A percentile compares a stretch with the other conserved stretches of the same genome.
Conservation (phyloP, 1,284 basidiomycete genomes). For the Exobasidium rhododendri region DNA sequence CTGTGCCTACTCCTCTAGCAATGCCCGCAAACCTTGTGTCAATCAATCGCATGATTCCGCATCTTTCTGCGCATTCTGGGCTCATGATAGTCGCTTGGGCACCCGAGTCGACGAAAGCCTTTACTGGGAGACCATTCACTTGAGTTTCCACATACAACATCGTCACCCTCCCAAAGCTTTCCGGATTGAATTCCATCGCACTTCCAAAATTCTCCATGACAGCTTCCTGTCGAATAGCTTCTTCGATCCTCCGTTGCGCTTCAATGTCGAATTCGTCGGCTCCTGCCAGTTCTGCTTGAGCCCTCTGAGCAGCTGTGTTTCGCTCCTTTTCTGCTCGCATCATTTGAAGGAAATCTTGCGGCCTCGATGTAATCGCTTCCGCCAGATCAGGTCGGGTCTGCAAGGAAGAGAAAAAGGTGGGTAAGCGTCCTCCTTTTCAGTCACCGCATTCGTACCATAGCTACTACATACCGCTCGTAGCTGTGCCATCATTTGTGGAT, state of each 20-base stretch:
- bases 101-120: constrained; percentile 96
- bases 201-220: constrained; percentile 66
- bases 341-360: constrained; percentile 23
- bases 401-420: background rate
- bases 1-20: constrained; percentile 91
- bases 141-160: constrained; percentile 86
- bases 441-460: too few relatives aligned
- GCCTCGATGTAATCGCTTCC: constrained; percentile 19
- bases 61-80: constrained; percentile 86
- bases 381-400: constrained; percentile 55
- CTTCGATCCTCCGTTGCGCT: constrained; percentile 85
- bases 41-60: constrained; percentile 89
- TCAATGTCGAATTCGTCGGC: constrained; percentile 79
- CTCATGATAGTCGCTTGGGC: constrained; percentile 97
- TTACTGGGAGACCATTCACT: constrained; percentile 83
- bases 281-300: constrained; percentile 71
- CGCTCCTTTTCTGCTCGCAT: constrained; percentile 26
- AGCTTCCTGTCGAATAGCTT: constrained; percentile 82
- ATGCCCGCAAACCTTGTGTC: constrained; percentile 85
- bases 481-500: constrained; percentile 12
- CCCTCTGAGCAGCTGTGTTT: constrained; percentile 56
- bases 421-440: too few relatives aligned
- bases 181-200: constrained; percentile 62
- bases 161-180: constrained; percentile 86
- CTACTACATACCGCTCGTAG: constrained; percentile 5